Evolutionary conservation across 805 yeast species (phyloP).

Genomic region (Metschnikowia vanudenii): DNA sequence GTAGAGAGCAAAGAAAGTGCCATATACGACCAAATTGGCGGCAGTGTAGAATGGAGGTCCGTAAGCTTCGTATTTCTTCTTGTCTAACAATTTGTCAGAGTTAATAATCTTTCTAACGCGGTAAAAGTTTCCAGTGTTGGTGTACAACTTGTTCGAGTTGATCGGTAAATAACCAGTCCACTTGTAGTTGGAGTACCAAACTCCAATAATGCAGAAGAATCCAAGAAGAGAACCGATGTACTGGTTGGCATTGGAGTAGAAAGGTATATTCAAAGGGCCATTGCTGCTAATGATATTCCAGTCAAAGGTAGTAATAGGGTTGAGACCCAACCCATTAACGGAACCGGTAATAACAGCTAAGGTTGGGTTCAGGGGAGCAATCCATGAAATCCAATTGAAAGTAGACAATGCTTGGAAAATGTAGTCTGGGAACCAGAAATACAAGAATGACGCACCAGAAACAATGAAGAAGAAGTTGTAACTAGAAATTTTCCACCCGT

Average conservation of each 20-base stretch:
- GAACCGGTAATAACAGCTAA: conserved; percentile 29
- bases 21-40: conserved; percentile 23
- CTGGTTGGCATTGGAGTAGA: conserved; percentile 24
- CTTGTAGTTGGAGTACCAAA: conserved; percentile 28
- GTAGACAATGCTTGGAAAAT: conserved; percentile 26
- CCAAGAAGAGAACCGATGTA: conserved; percentile 26
- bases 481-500: conserved; percentile 34
- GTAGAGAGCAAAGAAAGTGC: conserved; percentile 26
- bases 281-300: conserved; percentile 23
- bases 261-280: conserved; percentile 36
- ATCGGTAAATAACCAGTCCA: conserved; percentile 33
- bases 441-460: conserved; percentile 22
- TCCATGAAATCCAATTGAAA: conserved; percentile 35
- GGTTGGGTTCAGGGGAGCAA: conserved; percentile 24
- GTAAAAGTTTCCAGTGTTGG: conserved; percentile 26
- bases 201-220: conserved; percentile 26
- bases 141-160: conserved; percentile 24
- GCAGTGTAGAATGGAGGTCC: conserved; percentile 27
- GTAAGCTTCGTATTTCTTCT: conserved; percentile 18
- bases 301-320: conserved; percentile 37
- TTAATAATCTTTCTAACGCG: conserved; percentile 19
- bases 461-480: conserved; percentile 22
- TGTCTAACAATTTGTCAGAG: conserved; percentile 15
- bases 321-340: conserved; percentile 28
- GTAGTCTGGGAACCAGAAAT: conserved; percentile 32